phyloP scores from a whole-genome alignment of 306 rosid genomes.

The Pyrus betulifolia region DNA sequence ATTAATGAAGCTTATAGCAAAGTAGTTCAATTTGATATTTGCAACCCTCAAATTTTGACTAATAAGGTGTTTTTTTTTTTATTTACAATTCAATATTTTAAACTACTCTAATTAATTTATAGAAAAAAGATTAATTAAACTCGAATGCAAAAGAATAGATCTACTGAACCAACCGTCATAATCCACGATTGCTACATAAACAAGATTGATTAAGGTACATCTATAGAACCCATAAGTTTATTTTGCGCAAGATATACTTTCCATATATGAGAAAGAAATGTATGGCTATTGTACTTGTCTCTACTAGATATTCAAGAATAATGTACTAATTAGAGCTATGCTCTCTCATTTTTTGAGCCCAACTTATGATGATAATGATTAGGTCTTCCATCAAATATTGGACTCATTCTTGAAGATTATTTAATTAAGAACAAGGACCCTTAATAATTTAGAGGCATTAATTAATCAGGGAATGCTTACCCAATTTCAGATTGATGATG shows the following conservation, averaged over 20 bases:
- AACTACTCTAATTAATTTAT: no score
- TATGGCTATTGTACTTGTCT: not conserved
- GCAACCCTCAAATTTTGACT: not conserved
- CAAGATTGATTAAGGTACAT: not conserved
- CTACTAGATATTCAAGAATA: not conserved
- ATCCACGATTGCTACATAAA: not conserved
- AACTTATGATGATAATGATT: conserved; percentile 38
- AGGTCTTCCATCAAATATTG: conserved; percentile 39
- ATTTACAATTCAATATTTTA: no score
- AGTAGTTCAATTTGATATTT: not conserved
- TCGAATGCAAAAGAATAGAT: no score
- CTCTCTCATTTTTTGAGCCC: conserved; percentile 14
- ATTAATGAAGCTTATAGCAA: not conserved
- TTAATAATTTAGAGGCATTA: conserved; percentile 23
- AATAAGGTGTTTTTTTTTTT: not conserved
- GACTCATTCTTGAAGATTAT: conserved; percentile 22
- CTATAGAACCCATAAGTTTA: not conserved
- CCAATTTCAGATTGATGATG: conserved; percentile 55
- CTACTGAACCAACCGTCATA: not conserved
- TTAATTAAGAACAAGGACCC: conserved; percentile 24
- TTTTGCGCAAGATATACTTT: not conserved
- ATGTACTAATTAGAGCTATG: not conserved
- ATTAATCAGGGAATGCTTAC: conserved; percentile 36
- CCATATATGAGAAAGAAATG: not conserved
- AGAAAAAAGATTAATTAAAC: no score